Percentiles rank a stretch among this genome's conserved stretches.
Conservation (phyloP, 192 early-diverging fungal genomes). For the Backusella westeae region DNA sequence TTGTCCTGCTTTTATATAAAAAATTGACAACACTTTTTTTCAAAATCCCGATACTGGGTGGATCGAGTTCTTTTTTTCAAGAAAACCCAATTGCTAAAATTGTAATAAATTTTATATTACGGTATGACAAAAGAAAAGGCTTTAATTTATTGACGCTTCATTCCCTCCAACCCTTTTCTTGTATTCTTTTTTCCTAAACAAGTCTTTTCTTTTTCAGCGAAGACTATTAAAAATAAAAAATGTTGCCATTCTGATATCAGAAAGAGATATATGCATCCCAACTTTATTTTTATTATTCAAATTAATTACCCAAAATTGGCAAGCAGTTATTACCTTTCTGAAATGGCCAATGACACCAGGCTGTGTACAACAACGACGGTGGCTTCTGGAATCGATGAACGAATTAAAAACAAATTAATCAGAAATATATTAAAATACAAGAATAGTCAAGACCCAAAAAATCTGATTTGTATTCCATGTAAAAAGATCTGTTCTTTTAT, state of each 20-base stretch:
- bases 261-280: neutral
- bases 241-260: neutral
- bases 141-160: neutral
- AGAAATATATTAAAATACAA: neutral
- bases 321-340: neutral
- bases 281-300: neutral
- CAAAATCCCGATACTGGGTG: no score
- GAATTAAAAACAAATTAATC: neutral
- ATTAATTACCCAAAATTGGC: neutral
- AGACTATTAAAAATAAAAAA: neutral
- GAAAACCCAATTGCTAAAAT: neutral
- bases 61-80: neutral
- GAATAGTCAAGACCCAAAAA: neutral
- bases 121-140: neutral
- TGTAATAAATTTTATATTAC: neutral
- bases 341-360: neutral
- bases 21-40: neutral
- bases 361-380: neutral
- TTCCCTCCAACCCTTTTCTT: neutral
- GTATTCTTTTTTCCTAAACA: neutral
- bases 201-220: neutral
- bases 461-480: neutral
- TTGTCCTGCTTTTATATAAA: neutral
- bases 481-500: neutral
- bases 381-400: neutral